phyloP scores from a whole-genome alignment of 352 stramenopile genomes.

The Aphanomyces stellatus region DNA sequence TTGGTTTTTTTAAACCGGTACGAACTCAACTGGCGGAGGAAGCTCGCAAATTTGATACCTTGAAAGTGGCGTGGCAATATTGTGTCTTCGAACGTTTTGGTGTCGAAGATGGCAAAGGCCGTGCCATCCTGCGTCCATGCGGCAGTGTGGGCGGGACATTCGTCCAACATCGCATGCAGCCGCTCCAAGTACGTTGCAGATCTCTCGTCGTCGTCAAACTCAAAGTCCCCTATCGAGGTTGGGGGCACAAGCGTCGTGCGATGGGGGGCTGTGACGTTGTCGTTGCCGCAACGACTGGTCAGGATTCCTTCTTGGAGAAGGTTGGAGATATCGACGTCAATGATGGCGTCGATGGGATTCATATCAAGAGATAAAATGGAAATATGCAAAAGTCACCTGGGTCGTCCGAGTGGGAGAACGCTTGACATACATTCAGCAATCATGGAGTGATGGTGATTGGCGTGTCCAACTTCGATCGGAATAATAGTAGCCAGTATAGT shows the following conservation, averaged over 20 bases:
- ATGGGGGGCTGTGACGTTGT: no score
- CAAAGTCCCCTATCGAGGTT: not conserved
- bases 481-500: not conserved
- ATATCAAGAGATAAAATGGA: not conserved
- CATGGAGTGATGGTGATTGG: not conserved
- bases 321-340: not conserved
- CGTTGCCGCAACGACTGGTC: not conserved
- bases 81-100: conserved; percentile 72
- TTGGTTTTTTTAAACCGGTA: conserved; percentile 42
- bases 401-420: no score
- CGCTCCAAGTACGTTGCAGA: conserved; percentile 11
- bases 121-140: conserved; percentile 63
- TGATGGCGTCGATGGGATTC: not conserved
- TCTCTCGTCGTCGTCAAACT: not conserved
- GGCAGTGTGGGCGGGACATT: not conserved
- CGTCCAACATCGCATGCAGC: conserved; percentile 16
- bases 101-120: conserved; percentile 80
- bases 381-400: no score
- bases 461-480: not conserved
- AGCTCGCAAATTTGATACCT: conserved; percentile 92
- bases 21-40: conserved; percentile 92
- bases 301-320: not conserved
- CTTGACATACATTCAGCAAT: no score
- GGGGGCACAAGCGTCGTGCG: not conserved
- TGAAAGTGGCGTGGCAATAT: conserved; percentile 94